These are phyloP conservation scores for Ogataea pini DNA, from an alignment of 805 yeast genomes.

Conservation along the genomic window DNA sequence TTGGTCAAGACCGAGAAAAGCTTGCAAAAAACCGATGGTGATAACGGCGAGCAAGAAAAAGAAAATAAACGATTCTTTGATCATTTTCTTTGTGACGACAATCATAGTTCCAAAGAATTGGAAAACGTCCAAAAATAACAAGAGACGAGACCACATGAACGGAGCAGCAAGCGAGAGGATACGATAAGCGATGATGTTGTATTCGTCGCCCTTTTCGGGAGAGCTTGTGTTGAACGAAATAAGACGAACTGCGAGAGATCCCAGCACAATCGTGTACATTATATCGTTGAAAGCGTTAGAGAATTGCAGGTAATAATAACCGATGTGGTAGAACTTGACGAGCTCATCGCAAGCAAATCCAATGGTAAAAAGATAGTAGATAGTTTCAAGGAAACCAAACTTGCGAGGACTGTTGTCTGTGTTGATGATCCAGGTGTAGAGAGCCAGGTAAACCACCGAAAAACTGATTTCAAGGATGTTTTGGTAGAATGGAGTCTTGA, in stretches of 20 bases:
- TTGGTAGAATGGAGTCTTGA: slow-evolving; percentile 84
- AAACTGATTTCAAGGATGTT: slow-evolving; percentile 68
- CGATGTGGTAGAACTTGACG: slow-evolving; percentile 73
- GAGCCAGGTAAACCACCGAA: slow-evolving; percentile 58
- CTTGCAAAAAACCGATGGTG: slow-evolving; percentile 80
- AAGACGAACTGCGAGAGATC: slow-evolving; percentile 58
- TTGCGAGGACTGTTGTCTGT: slow-evolving; percentile 43
- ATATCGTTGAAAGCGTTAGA: slow-evolving; percentile 78
- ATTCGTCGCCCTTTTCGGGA: slow-evolving; percentile 25
- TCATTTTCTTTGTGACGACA: slow-evolving; percentile 80
- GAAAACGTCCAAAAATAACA: slow-evolving; percentile 75
- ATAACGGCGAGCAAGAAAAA: slow-evolving; percentile 72
- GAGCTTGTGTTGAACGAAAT: slow-evolving; percentile 37
- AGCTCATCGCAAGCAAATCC: slow-evolving; percentile 71
- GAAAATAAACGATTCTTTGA: slow-evolving; percentile 83
- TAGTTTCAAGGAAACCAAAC: slow-evolving; percentile 50
- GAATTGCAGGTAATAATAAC: slow-evolving; percentile 68
- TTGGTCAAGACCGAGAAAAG: slow-evolving; percentile 82
- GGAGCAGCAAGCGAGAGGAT: slow-evolving; percentile 81
- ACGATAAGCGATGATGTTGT: slow-evolving; percentile 52
- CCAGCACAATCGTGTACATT: slow-evolving; percentile 56
- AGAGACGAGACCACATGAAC: slow-evolving; percentile 77
- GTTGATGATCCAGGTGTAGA: slow-evolving; percentile 68
- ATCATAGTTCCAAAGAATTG: slow-evolving; percentile 87
- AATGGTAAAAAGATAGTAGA: slow-evolving; percentile 64